Conservation (phyloP, 306 rosid genomes). For the Gleditsia sinensis region DNA sequence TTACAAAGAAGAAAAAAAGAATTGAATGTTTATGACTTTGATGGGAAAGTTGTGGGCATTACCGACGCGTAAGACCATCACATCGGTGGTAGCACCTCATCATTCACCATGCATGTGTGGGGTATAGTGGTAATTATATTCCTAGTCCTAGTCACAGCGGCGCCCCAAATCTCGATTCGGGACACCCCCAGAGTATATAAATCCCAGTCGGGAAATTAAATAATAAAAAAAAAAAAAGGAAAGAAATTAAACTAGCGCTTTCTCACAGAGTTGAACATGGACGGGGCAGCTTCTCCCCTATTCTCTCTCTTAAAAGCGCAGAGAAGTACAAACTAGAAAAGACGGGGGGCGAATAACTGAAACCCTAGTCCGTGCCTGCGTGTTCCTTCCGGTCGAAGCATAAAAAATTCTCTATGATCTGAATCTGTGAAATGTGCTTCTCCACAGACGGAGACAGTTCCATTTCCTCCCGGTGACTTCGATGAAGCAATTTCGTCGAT, state of each 20-base stretch:
- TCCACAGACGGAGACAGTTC: slow-evolving; percentile 27
- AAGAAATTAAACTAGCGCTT: background rate
- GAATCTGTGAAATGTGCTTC: slow-evolving; percentile 60
- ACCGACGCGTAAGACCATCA: background rate
- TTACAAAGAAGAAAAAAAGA: background rate
- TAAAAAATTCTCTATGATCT: slow-evolving; percentile 48
- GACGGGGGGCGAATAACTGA: slow-evolving; percentile 33
- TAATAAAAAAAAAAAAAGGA: background rate
- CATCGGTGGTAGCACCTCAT: background rate
- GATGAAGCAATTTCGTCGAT: slow-evolving; percentile 79
- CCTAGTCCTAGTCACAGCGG: slow-evolving; percentile 6
- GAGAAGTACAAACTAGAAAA: background rate
- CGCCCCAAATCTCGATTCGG: slow-evolving; percentile 28
- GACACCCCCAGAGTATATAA: slow-evolving; percentile 1
- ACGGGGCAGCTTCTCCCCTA: slow-evolving; percentile 33
- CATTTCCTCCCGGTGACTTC: slow-evolving; percentile 35
- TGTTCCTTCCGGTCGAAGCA: slow-evolving; percentile 50
- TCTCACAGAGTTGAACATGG: slow-evolving; percentile 60
- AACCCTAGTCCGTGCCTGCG: slow-evolving; percentile 53
- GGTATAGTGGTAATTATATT: background rate
- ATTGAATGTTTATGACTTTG: background rate
- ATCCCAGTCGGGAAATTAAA: background rate
- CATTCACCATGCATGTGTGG: background rate
- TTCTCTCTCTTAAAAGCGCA: slow-evolving; percentile 42
- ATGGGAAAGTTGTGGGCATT: background rate